Evolutionary conservation across 148 eudicot genomes (phyloP).

Genomic region (Polygonum aviculare): DNA sequence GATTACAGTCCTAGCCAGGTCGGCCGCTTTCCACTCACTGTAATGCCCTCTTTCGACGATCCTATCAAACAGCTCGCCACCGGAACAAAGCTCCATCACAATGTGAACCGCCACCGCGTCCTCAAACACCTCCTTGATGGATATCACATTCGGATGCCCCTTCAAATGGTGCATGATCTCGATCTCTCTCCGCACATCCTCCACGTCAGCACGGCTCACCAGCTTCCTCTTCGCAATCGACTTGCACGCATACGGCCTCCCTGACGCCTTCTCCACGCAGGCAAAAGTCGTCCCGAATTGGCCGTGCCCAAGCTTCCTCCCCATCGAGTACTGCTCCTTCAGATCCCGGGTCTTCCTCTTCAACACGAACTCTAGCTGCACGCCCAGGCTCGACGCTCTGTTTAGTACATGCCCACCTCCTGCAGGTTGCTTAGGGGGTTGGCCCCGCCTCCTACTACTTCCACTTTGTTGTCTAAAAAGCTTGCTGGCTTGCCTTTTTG

Average conservation of each 20-base stretch:
- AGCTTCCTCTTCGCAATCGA: conserved; percentile 74
- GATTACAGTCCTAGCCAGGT: conserved; percentile 58
- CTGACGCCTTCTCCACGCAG: conserved; percentile 44
- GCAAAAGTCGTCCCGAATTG: conserved; percentile 82
- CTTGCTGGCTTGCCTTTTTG: conserved; percentile 7
- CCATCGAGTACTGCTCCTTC: conserved; percentile 56
- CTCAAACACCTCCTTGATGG: conserved; percentile 68
- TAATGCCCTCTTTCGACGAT: conserved; percentile 69
- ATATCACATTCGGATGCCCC: conserved; percentile 55
- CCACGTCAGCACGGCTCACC: conserved; percentile 57
- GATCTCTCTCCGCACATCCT: conserved; percentile 80
- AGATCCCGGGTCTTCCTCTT: conserved; percentile 50
- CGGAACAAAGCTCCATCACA: conserved; percentile 70
- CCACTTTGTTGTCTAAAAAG: conserved; percentile 7
- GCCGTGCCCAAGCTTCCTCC: conserved; percentile 73
- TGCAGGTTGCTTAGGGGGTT: neutral
- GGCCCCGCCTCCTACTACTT: conserved; percentile 11
- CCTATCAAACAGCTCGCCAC: conserved; percentile 79
- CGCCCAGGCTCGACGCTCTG: conserved; percentile 52
- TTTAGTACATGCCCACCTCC: conserved; percentile 18
- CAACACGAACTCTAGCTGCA: conserved; percentile 55
- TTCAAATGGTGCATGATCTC: conserved; percentile 83
- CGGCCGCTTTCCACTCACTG: conserved; percentile 69
- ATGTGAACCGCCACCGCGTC: conserved; percentile 79
- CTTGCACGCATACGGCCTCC: conserved; percentile 62